Base-by-base conservation (phyloP, 2,329 filamentous ascomycete species). In the Ascochyta pisi region DNA sequence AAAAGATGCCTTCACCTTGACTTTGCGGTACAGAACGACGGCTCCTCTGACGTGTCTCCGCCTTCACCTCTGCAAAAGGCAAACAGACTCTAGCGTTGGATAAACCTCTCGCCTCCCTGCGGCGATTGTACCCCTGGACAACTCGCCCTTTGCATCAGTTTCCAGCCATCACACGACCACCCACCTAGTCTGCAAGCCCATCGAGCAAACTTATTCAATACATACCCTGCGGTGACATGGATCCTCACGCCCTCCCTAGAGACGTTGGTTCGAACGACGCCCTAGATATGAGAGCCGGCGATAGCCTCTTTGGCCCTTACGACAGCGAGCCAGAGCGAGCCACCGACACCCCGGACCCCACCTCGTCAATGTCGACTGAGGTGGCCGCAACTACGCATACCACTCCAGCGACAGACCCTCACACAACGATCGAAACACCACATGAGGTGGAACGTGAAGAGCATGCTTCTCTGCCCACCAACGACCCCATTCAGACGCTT, bases 401-500 rank as follows among this genome's bases (percentile, higher is more conserved):
- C 23, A 47, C 3, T 46, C 59, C 4, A 43, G 50, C 50, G 34
- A n/a, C 42, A 52, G 29, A 41, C n/a, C 24, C 50, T 40, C 16
- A 48, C 60, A 10, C 9, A 33, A 12, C 4, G 13, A 33, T 5
- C 3, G 15, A 34, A 34, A n/a, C 4, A 50, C 51, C 56, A 6
- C 27, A 48, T n/a, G n/a, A 22, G 8, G 10, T 22, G n/a, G n/a
- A 6, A 6, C 16, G 3, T 10, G n/a, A 22, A 4, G n/a, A 38
- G 31, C 9, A 34, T 3, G 9, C 35, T 22, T 22, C n/a, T 22
- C 27, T 29, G 8, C 27, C 27, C 10, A 10, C 10, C 12, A 38
- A 43, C 10, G 29, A 42, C 31, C 39, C 9, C 9, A 33, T 70
- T 15, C 27, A 59, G 35, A 16, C 44, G 19, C 43, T 64, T 12